These are phyloP conservation scores for Wallacemonas collosoma DNA, from an alignment of 208 protist genomes.

Conservation along the genomic window DNA sequence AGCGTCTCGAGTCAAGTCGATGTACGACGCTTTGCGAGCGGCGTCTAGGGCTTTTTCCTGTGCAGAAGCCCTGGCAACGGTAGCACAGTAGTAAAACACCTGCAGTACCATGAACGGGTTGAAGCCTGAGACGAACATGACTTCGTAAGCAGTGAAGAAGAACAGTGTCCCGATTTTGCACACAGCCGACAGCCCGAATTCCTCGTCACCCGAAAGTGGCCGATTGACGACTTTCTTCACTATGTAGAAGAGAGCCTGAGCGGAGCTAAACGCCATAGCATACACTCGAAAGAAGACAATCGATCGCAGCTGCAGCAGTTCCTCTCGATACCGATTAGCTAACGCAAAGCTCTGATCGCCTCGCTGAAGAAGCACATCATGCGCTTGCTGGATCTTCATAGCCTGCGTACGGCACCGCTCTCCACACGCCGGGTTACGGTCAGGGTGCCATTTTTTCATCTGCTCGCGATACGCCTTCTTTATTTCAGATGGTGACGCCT, in stretches of 20 bases:
- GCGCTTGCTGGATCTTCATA: slow-evolving; percentile 74
- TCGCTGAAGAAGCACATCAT: slow-evolving; percentile 72
- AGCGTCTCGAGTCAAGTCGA: slow-evolving; percentile 62
- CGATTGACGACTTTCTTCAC: slow-evolving; percentile 17
- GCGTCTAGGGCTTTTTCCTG: slow-evolving; percentile 34
- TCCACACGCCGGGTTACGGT: slow-evolving; percentile 75
- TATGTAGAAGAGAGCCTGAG: slow-evolving; percentile 55
- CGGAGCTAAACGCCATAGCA: slow-evolving; percentile 62
- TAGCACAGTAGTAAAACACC: slow-evolving; percentile 60
- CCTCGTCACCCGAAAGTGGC: slow-evolving; percentile 11
- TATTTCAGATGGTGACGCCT: slow-evolving; percentile 51
- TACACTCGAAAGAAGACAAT: slow-evolving; percentile 81
- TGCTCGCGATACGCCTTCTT: slow-evolving; percentile 77
- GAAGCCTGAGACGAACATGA: slow-evolving; percentile 60
- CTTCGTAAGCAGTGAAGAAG: slow-evolving; percentile 68
- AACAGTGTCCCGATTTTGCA: slow-evolving; percentile 51
- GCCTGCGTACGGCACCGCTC: slow-evolving; percentile 58
- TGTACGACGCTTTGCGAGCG: slow-evolving; percentile 56
- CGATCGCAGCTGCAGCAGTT: slow-evolving; percentile 61
- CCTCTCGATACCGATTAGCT: slow-evolving; percentile 64
- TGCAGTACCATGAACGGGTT: slow-evolving; percentile 55
- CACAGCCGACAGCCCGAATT: slow-evolving; percentile 23
- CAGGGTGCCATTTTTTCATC: slow-evolving; percentile 82
- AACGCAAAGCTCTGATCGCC: slow-evolving; percentile 60
- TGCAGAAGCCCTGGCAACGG: slow-evolving; percentile 44